These are phyloP conservation scores for Maudiozyma turicensis DNA, from an alignment of 805 yeast species.

Conservation along the genomic window DNA sequence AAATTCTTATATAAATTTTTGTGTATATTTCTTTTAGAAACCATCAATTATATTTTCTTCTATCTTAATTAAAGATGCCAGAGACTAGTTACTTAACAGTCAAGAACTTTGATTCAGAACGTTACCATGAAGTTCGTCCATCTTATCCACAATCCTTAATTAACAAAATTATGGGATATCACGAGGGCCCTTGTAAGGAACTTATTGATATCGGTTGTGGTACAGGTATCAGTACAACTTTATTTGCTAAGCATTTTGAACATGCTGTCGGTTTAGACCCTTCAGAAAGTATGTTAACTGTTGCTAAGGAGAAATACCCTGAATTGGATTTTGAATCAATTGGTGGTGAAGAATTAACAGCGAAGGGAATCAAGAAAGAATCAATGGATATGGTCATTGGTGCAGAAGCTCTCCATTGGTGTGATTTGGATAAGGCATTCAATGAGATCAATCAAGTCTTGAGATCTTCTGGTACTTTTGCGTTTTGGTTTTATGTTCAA, in stretches of 20 bases:
- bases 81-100: conserved; percentile 6
- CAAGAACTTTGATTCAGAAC: conserved; percentile 7
- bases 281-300: conserved; percentile 41
- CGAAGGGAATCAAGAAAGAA: conserved; percentile 10
- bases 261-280: conserved; percentile 50
- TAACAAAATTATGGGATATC: conserved; percentile 34
- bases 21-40: too few species aligned
- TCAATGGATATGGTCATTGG: conserved; percentile 49
- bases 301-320: conserved; percentile 24
- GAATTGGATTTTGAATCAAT: neutral
- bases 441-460: conserved; percentile 40
- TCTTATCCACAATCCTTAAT: conserved; percentile 48
- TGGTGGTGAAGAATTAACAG: conserved; percentile 5
- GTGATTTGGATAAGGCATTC: conserved; percentile 43
- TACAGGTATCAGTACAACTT: conserved; percentile 53
- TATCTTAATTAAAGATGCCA: conserved; percentile 2
- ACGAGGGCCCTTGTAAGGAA: conserved; percentile 24
- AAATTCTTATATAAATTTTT: too few species aligned
- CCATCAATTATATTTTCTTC: too few species aligned
- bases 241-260: conserved; percentile 29
- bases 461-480: conserved; percentile 51
- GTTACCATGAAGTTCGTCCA: conserved; percentile 9
- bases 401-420: conserved; percentile 78
- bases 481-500: conserved; percentile 67
- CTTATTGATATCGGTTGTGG: conserved; percentile 62